phyloP scores from a whole-genome alignment of 805 yeast genomes.

The Yamadazyma laniorum region DNA sequence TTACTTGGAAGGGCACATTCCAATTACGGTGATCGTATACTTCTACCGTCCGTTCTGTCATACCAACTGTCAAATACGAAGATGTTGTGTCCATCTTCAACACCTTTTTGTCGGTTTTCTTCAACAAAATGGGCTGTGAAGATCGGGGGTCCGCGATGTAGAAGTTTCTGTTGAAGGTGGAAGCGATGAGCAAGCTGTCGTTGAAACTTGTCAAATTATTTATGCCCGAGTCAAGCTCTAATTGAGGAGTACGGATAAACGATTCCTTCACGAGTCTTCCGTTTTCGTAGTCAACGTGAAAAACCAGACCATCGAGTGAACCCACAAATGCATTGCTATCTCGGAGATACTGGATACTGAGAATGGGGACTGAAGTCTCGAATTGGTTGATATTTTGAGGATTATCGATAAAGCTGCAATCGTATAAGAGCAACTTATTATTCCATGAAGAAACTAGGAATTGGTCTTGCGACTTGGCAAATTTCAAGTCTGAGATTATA shows the following conservation, averaged over 20 bases:
- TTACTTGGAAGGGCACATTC: conserved; percentile 42
- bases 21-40: conserved; percentile 56
- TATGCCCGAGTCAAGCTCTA: conserved; percentile 26
- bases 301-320: conserved; percentile 53
- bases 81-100: conserved; percentile 59
- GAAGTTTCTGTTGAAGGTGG: conserved; percentile 61
- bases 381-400: conserved; percentile 5
- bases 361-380: conserved; percentile 20
- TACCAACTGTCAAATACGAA: conserved; percentile 49
- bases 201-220: conserved; percentile 32
- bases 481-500: conserved; percentile 41
- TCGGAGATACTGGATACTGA: conserved; percentile 26
- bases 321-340: conserved; percentile 44
- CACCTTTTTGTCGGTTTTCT: conserved; percentile 46
- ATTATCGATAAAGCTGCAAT: conserved; percentile 13
- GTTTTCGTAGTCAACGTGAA: conserved; percentile 51
- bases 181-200: conserved; percentile 43
- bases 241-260: conserved; percentile 6
- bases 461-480: conserved; percentile 33
- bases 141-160: conserved; percentile 45
- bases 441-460: conserved; percentile 62
- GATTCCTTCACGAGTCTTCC: conserved; percentile 13
- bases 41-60: conserved; percentile 51
- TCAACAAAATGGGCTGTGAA: conserved; percentile 12
- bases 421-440: conserved; percentile 45